These are phyloP conservation scores for Aleurites moluccanus DNA, from an alignment of 441 rosid species.

Conservation along the genomic window DNA sequence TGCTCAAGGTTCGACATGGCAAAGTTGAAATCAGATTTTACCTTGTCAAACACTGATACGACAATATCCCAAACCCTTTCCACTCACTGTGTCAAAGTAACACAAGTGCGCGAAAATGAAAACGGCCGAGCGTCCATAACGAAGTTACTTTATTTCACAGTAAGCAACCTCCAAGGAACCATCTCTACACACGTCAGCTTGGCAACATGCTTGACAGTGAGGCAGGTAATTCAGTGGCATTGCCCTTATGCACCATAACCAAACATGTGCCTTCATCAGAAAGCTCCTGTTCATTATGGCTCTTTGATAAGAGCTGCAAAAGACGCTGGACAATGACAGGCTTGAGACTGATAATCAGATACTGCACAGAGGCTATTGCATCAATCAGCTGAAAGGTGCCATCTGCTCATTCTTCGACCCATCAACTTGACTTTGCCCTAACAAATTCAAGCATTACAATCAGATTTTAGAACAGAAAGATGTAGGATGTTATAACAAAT, in stretches of 20 bases:
- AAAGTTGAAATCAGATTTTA: background rate
- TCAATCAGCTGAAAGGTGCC: conserved; percentile 19
- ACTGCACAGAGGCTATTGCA: background rate
- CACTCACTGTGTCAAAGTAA: background rate
- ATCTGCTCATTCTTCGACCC: conserved; percentile 33
- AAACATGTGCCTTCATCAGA: conserved; percentile 8
- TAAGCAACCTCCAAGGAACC: background rate
- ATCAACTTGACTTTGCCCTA: conserved; percentile 40
- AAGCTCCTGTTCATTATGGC: background rate
- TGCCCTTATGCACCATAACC: background rate
- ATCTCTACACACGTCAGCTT: background rate
- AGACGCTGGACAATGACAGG: background rate
- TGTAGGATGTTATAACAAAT: background rate
- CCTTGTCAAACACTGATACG: background rate
- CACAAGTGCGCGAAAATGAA: background rate
- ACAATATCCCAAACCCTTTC: background rate
- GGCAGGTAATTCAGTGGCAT: background rate
- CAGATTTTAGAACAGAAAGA: conserved; percentile 7
- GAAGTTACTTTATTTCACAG: background rate
- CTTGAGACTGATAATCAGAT: background rate
- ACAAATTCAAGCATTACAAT: conserved; percentile 19
- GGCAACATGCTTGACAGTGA: background rate
- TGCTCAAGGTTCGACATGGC: background rate
- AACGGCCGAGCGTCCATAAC: background rate
- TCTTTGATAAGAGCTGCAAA: background rate